Evolutionary conservation across 257 asterid species (phyloP), one percentile per base, ranked within the genome.

Genomic region (Leptodermis oblonga): DNA sequence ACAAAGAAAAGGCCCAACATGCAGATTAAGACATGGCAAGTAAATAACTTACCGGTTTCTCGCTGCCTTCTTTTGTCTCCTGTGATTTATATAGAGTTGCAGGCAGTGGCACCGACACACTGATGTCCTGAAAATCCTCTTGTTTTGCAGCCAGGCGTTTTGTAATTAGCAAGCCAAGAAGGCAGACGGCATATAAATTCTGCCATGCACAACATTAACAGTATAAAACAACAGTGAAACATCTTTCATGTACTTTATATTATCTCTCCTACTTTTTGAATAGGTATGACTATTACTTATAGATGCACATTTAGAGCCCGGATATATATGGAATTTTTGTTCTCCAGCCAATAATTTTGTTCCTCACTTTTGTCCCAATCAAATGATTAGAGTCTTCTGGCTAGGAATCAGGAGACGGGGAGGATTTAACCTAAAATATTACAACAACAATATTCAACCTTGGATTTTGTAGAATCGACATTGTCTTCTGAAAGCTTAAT

Each of bases 401-500:
- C 31, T 4, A 36, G 37, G 39, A 39, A 69, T 14, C 8, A 39
- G 17, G 56, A 55, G 67, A 62, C 69, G 48, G 61, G 69, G 69
- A 49, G 67, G 69, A 28, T 62, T n/a, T 36, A 46, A 34, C 23
- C 7, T 11, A 58, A 22, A 25, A 46, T 34, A 26, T 28, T 31
- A 48, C 26, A 25, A 65, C 31, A 7, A 59, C 12, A 59, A 17
- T 69, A 45, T 43, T 86, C 62, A 71, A 94, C 99, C 97, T 92
- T 90, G 70, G 98, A 87, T 75, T 81, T 94, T 61, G 89, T 65
- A 59, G 85, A 72, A 71, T 88, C 89, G 64, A 85, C 65, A 45
- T 81, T 88, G 85, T 94, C 99, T 82, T 82, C 92, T 3, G 99
- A 87, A 66, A 71, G 80, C 85, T 84, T 89, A 83, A 91, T 89